Evolutionary conservation across 116 monocot species (phyloP), one percentile per base, ranked within the genome.

Genomic region (Cymodocea nodosa): DNA sequence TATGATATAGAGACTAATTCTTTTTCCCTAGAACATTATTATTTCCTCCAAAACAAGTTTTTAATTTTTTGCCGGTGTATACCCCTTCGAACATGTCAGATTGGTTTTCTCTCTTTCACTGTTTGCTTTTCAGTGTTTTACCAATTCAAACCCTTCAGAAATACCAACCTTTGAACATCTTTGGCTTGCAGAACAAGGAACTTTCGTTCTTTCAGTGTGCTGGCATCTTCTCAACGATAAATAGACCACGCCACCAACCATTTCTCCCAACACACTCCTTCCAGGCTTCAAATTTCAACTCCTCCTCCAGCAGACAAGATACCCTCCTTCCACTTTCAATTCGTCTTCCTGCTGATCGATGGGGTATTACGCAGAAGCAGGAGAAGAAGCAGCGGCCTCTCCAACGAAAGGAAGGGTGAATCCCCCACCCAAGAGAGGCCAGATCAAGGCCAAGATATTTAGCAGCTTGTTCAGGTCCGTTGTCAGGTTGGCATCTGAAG

Each of bases 371-470:
- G 14, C 20, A 20, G n/a, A n/a, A n/a, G n/a, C n/a, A n/a, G n/a
- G n/a, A n/a, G n/a, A n/a, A n/a, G n/a, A n/a, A n/a, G 36, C 22
- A 4, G 57, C 58, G 11, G 35, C 68, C 15, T 56, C 68, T 12
- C 20, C 68, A 16, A 54, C 19, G 68, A 56, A 57, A n/a, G 20
- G 16, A 6, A 23, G 23, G 22, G 48, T 11, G 68, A 68, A 68
- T 22, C 56, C 56, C 3, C 68, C 58, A 35, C 68, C 68, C n/a
- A 71, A 52, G 62, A 25, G 71, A 59, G 71, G 71, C 19, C 71
- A 71, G 52, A 62, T 71, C 71, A 71, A 71, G 17, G 59, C 62
- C 4, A 62, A 62, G 51, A 71, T 71, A 30, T 35, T 71, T 18
- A 18, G 62, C 23, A 35, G 35, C 13, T 35, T 71, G 52, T 17